These are phyloP conservation scores for Boletus reticulatus DNA, from an alignment of 768 basidiomycete genomes.

Conservation along the genomic window DNA sequence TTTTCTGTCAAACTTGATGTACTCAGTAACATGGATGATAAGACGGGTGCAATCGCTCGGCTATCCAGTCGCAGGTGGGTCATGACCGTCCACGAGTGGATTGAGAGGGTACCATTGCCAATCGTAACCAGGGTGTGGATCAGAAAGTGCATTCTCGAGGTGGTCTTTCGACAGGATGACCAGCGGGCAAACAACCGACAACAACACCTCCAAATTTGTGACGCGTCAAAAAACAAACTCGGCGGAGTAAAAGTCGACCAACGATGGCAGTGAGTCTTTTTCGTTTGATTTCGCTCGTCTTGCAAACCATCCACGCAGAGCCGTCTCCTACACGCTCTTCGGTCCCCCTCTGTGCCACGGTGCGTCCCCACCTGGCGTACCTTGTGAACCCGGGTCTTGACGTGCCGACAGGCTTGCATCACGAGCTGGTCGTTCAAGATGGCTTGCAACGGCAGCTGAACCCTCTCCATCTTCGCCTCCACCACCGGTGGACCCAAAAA, in stretches of 20 bases:
- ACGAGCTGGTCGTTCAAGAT: constrained; percentile 44
- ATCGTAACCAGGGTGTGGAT: too few relatives aligned
- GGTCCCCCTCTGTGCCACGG: constrained; percentile 16
- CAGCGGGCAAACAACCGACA: constrained; percentile 10
- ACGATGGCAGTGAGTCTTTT: constrained; percentile 28
- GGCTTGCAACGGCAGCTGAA: constrained; percentile 51
- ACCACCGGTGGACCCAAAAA: constrained; percentile 55
- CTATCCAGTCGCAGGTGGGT: too few relatives aligned
- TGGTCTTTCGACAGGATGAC: too few relatives aligned
- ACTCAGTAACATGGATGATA: too few relatives aligned
- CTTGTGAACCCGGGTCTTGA: neutral
- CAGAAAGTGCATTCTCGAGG: too few relatives aligned
- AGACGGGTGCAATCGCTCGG: too few relatives aligned
- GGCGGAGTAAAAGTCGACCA: constrained; percentile 7
- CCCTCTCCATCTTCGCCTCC: constrained; percentile 40
- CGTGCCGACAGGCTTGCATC: constrained; percentile 14
- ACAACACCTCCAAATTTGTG: constrained; percentile 24
- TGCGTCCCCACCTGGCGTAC: neutral
- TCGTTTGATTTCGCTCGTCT: neutral
- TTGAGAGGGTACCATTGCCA: too few relatives aligned
- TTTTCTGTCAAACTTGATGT: too few relatives aligned
- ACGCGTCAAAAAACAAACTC: constrained; percentile 3
- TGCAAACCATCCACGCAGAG: constrained; percentile 11
- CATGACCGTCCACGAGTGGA: too few relatives aligned
- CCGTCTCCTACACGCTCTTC: constrained; percentile 19